phyloP scores from a whole-genome alignment of 2,329 filamentous ascomycete species.

The Penicillium rolfsii region DNA sequence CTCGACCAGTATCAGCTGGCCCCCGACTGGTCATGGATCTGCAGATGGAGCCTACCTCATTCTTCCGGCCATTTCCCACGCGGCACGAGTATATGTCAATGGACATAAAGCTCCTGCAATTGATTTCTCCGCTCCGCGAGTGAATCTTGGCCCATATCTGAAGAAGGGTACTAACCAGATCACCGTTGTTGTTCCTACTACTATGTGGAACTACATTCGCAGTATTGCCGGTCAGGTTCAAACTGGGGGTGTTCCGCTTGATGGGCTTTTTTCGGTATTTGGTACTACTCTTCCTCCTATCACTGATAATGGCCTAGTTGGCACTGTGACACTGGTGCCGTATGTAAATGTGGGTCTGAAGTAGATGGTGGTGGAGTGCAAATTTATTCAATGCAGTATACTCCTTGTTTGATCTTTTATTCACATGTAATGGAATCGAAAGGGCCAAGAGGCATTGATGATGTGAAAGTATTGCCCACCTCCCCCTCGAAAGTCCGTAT shows the following conservation, averaged over 20 bases:
- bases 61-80: constrained; percentile 22
- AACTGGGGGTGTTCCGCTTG: constrained; percentile 2
- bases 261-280: neutral
- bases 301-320: constrained; percentile 23
- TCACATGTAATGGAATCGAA: too few relatives aligned
- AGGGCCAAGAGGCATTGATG: too few relatives aligned
- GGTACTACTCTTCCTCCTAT: constrained; percentile 6
- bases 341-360: constrained; percentile 5
- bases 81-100: constrained; percentile 22
- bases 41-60: constrained; percentile 26
- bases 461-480: too few relatives aligned
- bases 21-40: neutral
- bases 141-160: constrained; percentile 20
- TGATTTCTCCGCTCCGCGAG: constrained; percentile 18
- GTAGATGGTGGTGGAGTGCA: neutral
- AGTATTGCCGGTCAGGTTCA: constrained; percentile 18
- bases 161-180: constrained; percentile 14
- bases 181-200: constrained; percentile 22
- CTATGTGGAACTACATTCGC: constrained; percentile 28
- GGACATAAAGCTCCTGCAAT: constrained; percentile 19
- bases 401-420: too few relatives aligned
- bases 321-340: constrained; percentile 13
- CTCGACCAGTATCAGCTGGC: constrained; percentile 21
- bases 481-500: too few relatives aligned
- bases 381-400: too few relatives aligned